Evolutionary conservation across 352 stramenopile genomes (phyloP).

Genomic region (Blastocystis sp.): DNA sequence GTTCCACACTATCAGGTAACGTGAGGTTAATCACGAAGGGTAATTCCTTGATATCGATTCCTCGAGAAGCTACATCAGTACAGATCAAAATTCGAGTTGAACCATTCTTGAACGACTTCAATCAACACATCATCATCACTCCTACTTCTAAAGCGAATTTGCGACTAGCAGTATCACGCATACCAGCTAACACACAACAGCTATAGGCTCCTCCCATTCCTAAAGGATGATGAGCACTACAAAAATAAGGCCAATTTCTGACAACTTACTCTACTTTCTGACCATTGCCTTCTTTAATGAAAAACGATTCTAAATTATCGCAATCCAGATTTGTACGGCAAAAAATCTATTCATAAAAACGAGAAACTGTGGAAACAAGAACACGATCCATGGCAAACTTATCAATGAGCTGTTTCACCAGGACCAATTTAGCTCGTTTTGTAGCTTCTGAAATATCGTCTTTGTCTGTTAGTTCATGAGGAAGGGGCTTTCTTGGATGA

Average conservation of each 20-base stretch:
- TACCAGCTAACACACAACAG: conserved; percentile 68
- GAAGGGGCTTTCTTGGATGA: background rate
- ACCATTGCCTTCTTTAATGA: conserved; percentile 65
- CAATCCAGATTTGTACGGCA: conserved; percentile 72
- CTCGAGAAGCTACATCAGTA: conserved; percentile 75
- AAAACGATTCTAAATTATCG: conserved; percentile 68
- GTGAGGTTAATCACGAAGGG: conserved; percentile 73
- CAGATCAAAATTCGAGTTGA: conserved; percentile 72
- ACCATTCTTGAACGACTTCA: conserved; percentile 71
- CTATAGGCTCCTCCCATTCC: conserved; percentile 65
- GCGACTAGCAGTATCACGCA: conserved; percentile 64
- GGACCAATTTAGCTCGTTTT: conserved; percentile 66
- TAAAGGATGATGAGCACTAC: background rate
- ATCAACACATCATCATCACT: conserved; percentile 63
- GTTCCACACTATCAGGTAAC: conserved; percentile 69
- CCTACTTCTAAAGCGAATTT: conserved; percentile 19
- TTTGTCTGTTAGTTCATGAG: conserved; percentile 2
- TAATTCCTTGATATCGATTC: conserved; percentile 73
- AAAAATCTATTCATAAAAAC: conserved; percentile 64
- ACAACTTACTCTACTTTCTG: conserved; percentile 42
- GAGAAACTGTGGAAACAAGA: conserved; percentile 62
- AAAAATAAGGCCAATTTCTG: background rate
- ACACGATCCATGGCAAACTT: conserved; percentile 68
- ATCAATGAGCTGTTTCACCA: conserved; percentile 65
- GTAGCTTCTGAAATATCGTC: conserved; percentile 63